Conservation (phyloP, 805 yeast genomes). For the Wickerhamiella brachini region DNA sequence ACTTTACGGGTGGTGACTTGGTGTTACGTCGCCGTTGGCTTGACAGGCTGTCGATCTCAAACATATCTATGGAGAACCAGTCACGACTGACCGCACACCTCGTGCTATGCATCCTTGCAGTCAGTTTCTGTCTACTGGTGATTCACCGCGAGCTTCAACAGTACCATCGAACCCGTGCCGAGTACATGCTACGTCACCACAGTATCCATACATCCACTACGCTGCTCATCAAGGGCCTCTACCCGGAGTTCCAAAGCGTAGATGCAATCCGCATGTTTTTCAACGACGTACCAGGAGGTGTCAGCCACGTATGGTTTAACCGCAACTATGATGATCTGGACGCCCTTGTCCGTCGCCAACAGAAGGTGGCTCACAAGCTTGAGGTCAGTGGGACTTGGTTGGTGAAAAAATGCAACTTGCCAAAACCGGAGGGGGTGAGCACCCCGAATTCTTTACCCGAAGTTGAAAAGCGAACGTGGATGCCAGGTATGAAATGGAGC, state of each 20-base stretch:
- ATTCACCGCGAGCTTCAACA: slow-evolving; percentile 42
- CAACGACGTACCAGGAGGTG: slow-evolving; percentile 38
- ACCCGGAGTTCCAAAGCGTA: slow-evolving; percentile 36
- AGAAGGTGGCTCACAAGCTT: slow-evolving; percentile 22
- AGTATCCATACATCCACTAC: slow-evolving; percentile 29
- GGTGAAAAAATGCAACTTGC: slow-evolving; percentile 19
- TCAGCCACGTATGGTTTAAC: slow-evolving; percentile 48
- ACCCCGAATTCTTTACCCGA: not conserved
- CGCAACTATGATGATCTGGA: slow-evolving; percentile 31
- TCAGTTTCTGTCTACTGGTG: slow-evolving; percentile 42
- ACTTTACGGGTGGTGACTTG: slow-evolving; percentile 31
- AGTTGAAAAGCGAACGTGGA: not conserved
- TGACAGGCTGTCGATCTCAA: slow-evolving; percentile 59
- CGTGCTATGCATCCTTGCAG: slow-evolving; percentile 39
- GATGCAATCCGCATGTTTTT: slow-evolving; percentile 41
- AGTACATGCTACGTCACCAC: slow-evolving; percentile 23
- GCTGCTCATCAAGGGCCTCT: slow-evolving; percentile 55
- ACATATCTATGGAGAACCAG: slow-evolving; percentile 42
- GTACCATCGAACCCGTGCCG: slow-evolving; percentile 36
- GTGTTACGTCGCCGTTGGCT: slow-evolving; percentile 30
- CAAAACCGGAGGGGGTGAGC: slow-evolving; percentile 2
- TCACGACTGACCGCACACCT: slow-evolving; percentile 48
- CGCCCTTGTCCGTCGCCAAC: slow-evolving; percentile 22
- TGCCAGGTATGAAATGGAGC: slow-evolving; percentile 18
- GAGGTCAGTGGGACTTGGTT: slow-evolving; percentile 31